These are phyloP conservation scores for Colletotrichum higginsianum DNA, from an alignment of 2,329 filamentous ascomycete genomes.

Conservation along the genomic window DNA sequence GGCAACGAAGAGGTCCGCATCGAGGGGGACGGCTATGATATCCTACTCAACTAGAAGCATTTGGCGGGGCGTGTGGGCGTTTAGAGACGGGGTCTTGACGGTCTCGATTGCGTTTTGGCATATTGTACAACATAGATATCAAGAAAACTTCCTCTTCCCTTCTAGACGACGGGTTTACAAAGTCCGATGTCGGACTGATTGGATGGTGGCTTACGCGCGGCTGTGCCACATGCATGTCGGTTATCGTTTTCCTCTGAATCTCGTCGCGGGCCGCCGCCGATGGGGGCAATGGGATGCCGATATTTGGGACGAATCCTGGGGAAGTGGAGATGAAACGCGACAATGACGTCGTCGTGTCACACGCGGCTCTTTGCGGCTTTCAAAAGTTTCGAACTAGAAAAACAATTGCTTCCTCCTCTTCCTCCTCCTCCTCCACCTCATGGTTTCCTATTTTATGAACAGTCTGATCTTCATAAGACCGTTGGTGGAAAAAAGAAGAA, in stretches of 20 bases:
- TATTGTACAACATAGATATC: slow-evolving; percentile 21
- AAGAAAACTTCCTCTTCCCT: background rate
- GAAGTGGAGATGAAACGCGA: slow-evolving; percentile 26
- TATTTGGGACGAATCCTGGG: slow-evolving; percentile 2
- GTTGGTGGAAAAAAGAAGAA: background rate
- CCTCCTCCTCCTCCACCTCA: background rate
- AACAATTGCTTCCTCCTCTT: slow-evolving; percentile 3
- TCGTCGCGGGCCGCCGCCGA: background rate
- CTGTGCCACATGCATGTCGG: slow-evolving; percentile 7
- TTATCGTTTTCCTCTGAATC: slow-evolving; percentile 23
- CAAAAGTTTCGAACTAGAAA: background rate
- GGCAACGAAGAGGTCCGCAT: slow-evolving; percentile 75
- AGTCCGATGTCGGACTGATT: background rate
- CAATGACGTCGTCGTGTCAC: slow-evolving; percentile 28
- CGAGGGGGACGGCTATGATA: slow-evolving; percentile 79
- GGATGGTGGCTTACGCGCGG: background rate
- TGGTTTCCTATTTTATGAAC: no score
- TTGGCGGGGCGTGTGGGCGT: slow-evolving; percentile 17
- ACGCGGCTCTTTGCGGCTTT: background rate
- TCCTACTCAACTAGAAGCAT: slow-evolving; percentile 66
- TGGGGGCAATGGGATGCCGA: slow-evolving; percentile 6
- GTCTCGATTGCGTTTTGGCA: slow-evolving; percentile 22
- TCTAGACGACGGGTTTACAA: background rate
- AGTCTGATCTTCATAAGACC: background rate
- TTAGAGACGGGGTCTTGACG: slow-evolving; percentile 16